Base-by-base conservation (phyloP, 176 grass and related monocot species). In the Cymbopogon citratus region DNA sequence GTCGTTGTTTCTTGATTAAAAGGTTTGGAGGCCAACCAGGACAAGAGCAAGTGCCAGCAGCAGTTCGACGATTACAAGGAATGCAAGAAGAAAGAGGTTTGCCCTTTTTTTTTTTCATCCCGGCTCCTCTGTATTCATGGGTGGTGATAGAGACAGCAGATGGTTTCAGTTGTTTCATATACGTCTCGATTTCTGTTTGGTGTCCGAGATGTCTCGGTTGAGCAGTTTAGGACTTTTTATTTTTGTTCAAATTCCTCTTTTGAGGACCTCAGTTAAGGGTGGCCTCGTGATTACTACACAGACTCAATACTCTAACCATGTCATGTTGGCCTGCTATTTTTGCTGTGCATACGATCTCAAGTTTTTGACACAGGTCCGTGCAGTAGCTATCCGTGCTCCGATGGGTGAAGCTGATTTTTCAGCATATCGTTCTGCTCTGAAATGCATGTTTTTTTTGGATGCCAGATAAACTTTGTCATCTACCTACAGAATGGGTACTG, bases 11-110 rank as follows among this genome's bases (percentile, higher is more conserved):
- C 29, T 28, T 59, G 0, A 59, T 66, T 15, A 75, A 80, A 97
- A 97, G 94, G 91, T 87, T 28, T 97, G 63, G 91, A 97, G 82
- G 77, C 68, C 45, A 92, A 94, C 71, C 71, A 82, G 31, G 89
- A 97, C 81, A 94, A 94, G 94, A 94, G 89, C 85, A 90, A 92
- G 82, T 97, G 94, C 75, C 94, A 92, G 66, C 85, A 94, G 78
- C 86, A 93, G 70, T 97, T 97, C 33, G 91, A 97, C 69, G 80
- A 94, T 59, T 97, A 97, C 33, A 97, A 97, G 73, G 91, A 97
- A 77, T 97, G 94, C 78, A 97, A 97, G 66, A 97, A 94, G 87
- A 97, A 85, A 83, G 94, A 97, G 91, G 94, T 94, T 76, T 40
- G 15, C 5, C 33, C 12, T 45, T 80, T 49, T 24, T 49, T 24